Percentiles rank a stretch among this genome's conserved stretches.
phyloP scores from a whole-genome alignment of 2,329 filamentous ascomycete genomes.

The Fusarium dlaminii region DNA sequence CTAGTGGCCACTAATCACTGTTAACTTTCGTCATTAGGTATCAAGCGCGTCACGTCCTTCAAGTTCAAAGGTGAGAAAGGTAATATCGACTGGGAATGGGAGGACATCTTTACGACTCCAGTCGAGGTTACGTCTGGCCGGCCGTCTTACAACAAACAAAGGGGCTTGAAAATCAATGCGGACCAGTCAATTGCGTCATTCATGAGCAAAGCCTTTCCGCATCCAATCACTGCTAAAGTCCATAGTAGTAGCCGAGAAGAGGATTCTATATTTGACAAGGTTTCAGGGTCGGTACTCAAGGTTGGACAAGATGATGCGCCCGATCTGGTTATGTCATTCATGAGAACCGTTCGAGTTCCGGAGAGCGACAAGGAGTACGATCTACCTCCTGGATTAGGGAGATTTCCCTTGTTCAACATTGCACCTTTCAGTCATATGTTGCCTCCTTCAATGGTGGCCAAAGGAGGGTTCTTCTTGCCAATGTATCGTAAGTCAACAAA shows the following conservation, averaged over 20 bases:
- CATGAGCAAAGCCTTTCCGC: not conserved
- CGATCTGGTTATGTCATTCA: not conserved
- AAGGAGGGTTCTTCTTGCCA: not conserved
- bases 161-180: not conserved
- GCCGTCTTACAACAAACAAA: not conserved
- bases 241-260: not conserved
- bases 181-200: not conserved
- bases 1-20: not conserved
- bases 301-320: not conserved
- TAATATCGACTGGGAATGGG: not conserved
- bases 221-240: not conserved
- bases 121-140: not conserved
- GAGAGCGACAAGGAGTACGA: not conserved
- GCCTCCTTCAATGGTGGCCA: not conserved
- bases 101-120: not conserved
- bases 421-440: not conserved
- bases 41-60: not conserved
- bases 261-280: not conserved
- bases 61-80: not conserved
- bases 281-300: not conserved
- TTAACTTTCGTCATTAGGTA: not conserved
- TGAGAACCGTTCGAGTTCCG: not conserved
- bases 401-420: not conserved
- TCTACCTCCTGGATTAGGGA: not conserved
- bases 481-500: not conserved